Evolutionary conservation across 1,284 basidiomycete species (phyloP), one percentile per base, ranked within the genome.

Genomic region (Violaceomyces palustris): DNA sequence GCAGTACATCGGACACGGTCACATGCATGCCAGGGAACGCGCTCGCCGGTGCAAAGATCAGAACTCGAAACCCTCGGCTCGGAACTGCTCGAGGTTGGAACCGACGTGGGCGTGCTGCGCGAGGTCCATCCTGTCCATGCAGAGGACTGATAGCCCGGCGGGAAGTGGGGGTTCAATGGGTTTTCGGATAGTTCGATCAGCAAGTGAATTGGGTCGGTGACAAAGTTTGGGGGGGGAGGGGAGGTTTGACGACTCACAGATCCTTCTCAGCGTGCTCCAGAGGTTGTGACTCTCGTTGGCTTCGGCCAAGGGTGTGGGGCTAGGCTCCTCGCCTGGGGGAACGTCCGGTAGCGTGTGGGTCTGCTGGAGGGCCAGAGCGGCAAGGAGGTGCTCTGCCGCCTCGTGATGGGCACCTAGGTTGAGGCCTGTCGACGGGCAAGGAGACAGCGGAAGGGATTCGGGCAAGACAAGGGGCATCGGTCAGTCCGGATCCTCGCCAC

Each of bases 401-500:
- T 99, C 93, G 67, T 88, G 86, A 73, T 90, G 82, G 6, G 92
- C 90, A 15, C 91, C 91, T 37, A 98, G 91, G 72, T 98, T 98
- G 53, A 98, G 75, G 72, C 89, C 89, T 87, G 35, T 19, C 8
- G 4, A 12, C 26, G 4, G 7, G 28, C 39, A 35, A 35, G 27
- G 18, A 39, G 52, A 8, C 27, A 35, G 30, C 36, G 19, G 26
- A 17, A 49, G 38, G 35, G 18, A 32, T 3, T 36, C 8, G 18
- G 27, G 18, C 26, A 8, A 9, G 19, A 17, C n/a, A n/a, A n/a
- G n/a, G n/a, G n/a, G n/a, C n/a, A n/a, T n/a, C n/a, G n/a, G n/a
- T n/a, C n/a, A n/a, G n/a, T n/a, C n/a, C n/a, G n/a, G n/a, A n/a
- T n/a, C n/a, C n/a, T n/a, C n/a, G n/a, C n/a, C n/a, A n/a, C n/a